Conservation (phyloP, 1,284 basidiomycete species). For the Trametes hirsuta region DNA sequence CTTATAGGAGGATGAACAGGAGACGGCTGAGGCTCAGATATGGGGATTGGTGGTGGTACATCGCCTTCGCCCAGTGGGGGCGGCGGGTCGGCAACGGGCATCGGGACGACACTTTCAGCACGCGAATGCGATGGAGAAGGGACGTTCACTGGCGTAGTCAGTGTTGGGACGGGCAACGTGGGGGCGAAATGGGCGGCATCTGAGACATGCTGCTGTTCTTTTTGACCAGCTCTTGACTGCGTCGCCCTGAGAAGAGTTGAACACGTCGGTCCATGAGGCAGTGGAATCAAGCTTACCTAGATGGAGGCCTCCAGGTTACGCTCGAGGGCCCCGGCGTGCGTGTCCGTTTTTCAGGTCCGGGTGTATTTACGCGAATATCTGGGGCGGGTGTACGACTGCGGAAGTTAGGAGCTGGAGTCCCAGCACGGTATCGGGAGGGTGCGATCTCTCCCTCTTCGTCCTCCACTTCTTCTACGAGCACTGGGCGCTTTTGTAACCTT, state of each 20-base stretch:
- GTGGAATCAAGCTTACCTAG: conserved; percentile 11
- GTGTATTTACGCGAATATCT: conserved; percentile 12
- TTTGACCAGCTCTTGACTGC: conserved; percentile 16
- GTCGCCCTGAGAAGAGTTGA: conserved; percentile 5
- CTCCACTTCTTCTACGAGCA: conserved; percentile 22
- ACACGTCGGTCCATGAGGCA: neutral
- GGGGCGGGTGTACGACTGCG: conserved; percentile 18
- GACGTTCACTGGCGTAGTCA: conserved; percentile 29
- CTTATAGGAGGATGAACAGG: conserved; percentile 28
- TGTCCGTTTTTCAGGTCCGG: conserved; percentile 13
- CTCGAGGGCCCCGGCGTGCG: conserved; percentile 14
- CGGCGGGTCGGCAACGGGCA: conserved; percentile 18
- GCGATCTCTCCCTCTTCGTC: conserved; percentile 25
- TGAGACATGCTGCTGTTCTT: conserved; percentile 26
- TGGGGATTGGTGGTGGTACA: conserved; percentile 37
- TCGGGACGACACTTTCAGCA: conserved; percentile 18
- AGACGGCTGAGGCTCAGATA: conserved; percentile 32
- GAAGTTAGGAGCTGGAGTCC: conserved; percentile 15
- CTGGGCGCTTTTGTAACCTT: conserved; percentile 12
- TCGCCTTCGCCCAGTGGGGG: conserved; percentile 16
- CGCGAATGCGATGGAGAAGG: conserved; percentile 29
- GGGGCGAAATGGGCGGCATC: conserved; percentile 33
- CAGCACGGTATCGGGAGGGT: conserved; percentile 7
- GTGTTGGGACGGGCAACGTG: conserved; percentile 37
- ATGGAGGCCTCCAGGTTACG: conserved; percentile 16